Base-by-base conservation (phyloP, 164 flowering plant genomes). In the Piper longum region DNA sequence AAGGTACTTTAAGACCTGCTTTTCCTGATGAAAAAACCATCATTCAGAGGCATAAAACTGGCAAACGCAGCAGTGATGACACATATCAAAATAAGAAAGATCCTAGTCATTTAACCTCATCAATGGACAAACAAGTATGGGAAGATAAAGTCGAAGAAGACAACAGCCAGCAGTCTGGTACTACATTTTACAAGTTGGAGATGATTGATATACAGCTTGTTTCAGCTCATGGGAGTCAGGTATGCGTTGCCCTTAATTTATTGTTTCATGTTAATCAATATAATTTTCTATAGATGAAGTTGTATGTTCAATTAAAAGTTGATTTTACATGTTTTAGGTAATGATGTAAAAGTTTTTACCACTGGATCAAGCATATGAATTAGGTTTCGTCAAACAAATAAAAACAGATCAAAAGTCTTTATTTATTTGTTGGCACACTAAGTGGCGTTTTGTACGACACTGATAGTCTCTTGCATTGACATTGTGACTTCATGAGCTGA, bases 161-260 rank as follows among this genome's bases (percentile, higher is more conserved):
- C 69, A 78, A 81, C 64, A 76, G 54, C 63, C 61, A 67, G 5
- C 70, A 56, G 62, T 78, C 65, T 69, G 92, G 83, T 59, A 80
- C 80, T 68, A 71, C 85, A 59, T 87, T 80, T 80, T 92, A 89
- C 80, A 89, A 80, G 81, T 72, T 92, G 74, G 98, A 92, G 82
- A 86, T 87, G 85, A 65, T 79, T 52, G 81, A 77, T 54, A 79
- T 92, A 69, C 88, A 83, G 67, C 71, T 89, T 18, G 72, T 85
- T 72, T 83, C 87, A 60, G 74, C 87, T 42, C 69, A 84, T 71
- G 96, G 89, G 62, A 68, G 75, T 66, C 88, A 81, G 83, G 98
- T 82, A 78, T 54, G 68, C 66, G 11, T 42, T 4, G 11, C 12
- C 17, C 19, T 61, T 43, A 42, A 17, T 61, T 60, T 3, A 16